A percentile compares a stretch with the other conserved stretches of the same genome.
phyloP scores from a whole-genome alignment of 2,329 filamentous ascomycete genomes.

The Aureobasidium sp. region DNA sequence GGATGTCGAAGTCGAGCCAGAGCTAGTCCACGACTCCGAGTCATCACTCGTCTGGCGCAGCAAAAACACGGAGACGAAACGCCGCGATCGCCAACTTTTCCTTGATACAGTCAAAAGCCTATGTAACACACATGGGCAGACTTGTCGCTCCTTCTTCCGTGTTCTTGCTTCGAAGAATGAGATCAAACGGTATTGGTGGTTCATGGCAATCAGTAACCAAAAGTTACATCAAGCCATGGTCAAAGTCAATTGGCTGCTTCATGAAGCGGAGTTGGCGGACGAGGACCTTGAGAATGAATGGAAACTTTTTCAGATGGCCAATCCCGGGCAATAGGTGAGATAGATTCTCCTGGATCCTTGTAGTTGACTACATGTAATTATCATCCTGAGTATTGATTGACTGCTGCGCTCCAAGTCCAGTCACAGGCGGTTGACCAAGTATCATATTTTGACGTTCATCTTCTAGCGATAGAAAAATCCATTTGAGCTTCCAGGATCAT shows the following conservation, averaged over 20 bases:
- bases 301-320: neutral
- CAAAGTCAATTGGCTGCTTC: neutral
- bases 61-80: neutral
- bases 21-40: neutral
- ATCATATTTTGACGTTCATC: too few species aligned
- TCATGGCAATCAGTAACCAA: neutral
- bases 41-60: slow-evolving; percentile 8
- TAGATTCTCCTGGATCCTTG: too few species aligned
- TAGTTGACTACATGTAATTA: too few species aligned
- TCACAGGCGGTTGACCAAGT: too few species aligned
- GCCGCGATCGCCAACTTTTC: neutral
- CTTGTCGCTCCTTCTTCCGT: neutral
- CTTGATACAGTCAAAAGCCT: neutral
- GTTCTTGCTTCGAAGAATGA: neutral
- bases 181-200: neutral
- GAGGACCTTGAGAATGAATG: neutral
- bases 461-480: too few species aligned
- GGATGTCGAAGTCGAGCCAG: neutral
- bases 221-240: slow-evolving; percentile 2
- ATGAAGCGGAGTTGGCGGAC: neutral
- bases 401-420: too few species aligned
- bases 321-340: neutral
- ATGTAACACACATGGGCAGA: neutral
- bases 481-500: too few species aligned
- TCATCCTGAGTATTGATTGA: too few species aligned